Base-by-base conservation (phyloP, 2,329 filamentous ascomycete genomes). In the Trichoderma semiorbis region DNA sequence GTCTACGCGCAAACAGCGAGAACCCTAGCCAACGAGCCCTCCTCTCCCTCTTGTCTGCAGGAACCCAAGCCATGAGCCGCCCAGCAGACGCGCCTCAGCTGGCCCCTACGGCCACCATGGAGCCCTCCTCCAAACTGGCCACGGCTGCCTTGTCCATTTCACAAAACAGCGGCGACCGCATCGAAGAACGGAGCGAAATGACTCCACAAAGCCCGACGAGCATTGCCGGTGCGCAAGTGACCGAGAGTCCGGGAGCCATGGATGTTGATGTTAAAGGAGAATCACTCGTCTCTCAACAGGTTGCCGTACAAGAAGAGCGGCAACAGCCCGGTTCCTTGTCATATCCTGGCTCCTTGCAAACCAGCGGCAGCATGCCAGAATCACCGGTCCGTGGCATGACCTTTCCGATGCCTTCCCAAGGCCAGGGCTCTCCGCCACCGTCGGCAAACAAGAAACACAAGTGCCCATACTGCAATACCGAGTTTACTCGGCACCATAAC, bases 401-500 rank as follows among this genome's bases (percentile, higher is more conserved):
- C 76, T 85, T 89, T 74, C 88, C 89, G 8, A 85, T 89, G 82
- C 81, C 85, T 24, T 81, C 82, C 1, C 78, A 75, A 34, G 80
- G 77, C 75, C 85, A 78, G 80, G 84, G 74, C 71, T 85, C 77
- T 76, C 84, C 94, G 7, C 91, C 92, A 0, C 91, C 91, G 30
- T 82, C 83, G 3, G 77, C 77, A 18, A 87, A 89, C 67, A 98
- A 97, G 84, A 95, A 96, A 78, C 95, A 99, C 84, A 97, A 96
- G 81, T 99, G 96, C 79, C 95, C 94, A 0, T 97, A 97, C 81
- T 99, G 96, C 85, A 90, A 94, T 50, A 98, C 96, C 6, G 96
- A 97, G 78, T 99, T 99, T 77, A 99, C 96, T 32, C 90, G 96
- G 58, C 96, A 98, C 79, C 96, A 98, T 80, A 98, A 99, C 78